These are phyloP conservation scores for Aspergillus phoenicis DNA, from an alignment of 2,329 filamentous ascomycete species.

Conservation along the genomic window DNA sequence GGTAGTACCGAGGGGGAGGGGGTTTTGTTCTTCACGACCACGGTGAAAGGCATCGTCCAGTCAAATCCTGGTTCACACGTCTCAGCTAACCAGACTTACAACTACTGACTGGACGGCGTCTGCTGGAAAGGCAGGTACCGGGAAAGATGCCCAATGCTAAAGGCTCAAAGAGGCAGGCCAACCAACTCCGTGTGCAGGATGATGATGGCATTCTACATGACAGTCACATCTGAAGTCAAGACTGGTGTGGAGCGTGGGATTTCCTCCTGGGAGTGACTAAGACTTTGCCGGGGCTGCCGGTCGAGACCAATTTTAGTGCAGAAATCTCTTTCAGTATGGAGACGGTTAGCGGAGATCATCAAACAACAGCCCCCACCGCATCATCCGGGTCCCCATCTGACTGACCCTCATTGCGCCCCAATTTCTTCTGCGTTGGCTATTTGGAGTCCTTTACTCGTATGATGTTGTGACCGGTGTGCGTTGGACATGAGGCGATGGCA, in stretches of 20 bases:
- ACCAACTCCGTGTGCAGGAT: background rate
- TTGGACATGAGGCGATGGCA: background rate
- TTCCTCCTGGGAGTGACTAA: background rate
- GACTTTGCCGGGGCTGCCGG: background rate
- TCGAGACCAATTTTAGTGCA: background rate
- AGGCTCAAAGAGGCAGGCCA: background rate
- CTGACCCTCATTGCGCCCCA: background rate
- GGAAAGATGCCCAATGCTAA: background rate
- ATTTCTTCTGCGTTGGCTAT: background rate
- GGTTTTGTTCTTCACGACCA: background rate
- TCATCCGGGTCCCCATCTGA: background rate
- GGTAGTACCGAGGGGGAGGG: background rate
- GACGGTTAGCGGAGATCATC: slow-evolving; percentile 4
- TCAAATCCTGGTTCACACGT: background rate
- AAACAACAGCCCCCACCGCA: slow-evolving; percentile 1
- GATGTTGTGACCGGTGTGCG: background rate
- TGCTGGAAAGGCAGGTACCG: background rate
- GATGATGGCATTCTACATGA: slow-evolving; percentile 4
- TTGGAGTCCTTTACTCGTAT: background rate
- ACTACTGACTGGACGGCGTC: background rate
- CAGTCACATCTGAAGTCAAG: background rate
- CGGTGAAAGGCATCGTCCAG: background rate
- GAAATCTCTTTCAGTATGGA: background rate
- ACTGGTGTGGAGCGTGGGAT: background rate
- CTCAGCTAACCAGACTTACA: background rate